phyloP scores from a whole-genome alignment of 192 early-diverging fungal species.

The Pilobolus umbonatus region DNA sequence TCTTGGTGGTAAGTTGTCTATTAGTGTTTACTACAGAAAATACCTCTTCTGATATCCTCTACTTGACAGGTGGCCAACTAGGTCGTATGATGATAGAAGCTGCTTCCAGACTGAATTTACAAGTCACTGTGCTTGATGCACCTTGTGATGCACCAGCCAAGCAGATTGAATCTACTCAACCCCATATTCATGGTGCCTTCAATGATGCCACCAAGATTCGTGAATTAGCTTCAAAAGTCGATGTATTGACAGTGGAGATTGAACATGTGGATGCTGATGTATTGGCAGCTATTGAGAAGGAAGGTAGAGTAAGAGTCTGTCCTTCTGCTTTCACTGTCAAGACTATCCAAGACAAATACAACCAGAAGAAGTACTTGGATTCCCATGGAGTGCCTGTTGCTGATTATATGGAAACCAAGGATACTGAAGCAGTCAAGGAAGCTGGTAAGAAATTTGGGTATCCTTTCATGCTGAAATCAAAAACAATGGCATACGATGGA shows the following conservation, averaged over 20 bases:
- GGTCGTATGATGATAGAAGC: slow-evolving; percentile 98
- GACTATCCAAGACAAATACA: slow-evolving; percentile 95
- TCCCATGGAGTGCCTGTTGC: slow-evolving; percentile 66
- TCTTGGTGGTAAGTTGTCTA: slow-evolving; percentile 40
- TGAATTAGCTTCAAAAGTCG: slow-evolving; percentile 66
- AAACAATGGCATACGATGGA: slow-evolving; percentile 93
- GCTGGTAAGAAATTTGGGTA: slow-evolving; percentile 74
- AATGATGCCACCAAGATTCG: slow-evolving; percentile 71
- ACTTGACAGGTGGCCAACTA: slow-evolving; percentile 79
- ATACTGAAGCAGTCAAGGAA: slow-evolving; percentile 45
- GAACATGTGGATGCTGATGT: slow-evolving; percentile 85
- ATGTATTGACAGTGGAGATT: slow-evolving; percentile 96
- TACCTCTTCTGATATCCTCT: neutral
- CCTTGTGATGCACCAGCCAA: slow-evolving; percentile 76
- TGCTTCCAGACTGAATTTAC: slow-evolving; percentile 84
- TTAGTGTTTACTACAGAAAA: neutral
- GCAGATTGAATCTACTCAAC: slow-evolving; percentile 63
- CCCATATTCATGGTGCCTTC: slow-evolving; percentile 83
- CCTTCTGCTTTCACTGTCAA: slow-evolving; percentile 79
- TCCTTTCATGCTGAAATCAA: slow-evolving; percentile 95
- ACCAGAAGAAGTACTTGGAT: slow-evolving; percentile 80
- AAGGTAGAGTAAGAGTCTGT: slow-evolving; percentile 56
- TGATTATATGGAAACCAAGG: slow-evolving; percentile 57
- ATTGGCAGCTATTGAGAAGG: slow-evolving; percentile 56
- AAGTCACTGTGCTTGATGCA: slow-evolving; percentile 80